A percentile compares a stretch with the other conserved stretches of the same genome.
Conservation (phyloP, 257 asterid genomes). For the Petrea volubilis region DNA sequence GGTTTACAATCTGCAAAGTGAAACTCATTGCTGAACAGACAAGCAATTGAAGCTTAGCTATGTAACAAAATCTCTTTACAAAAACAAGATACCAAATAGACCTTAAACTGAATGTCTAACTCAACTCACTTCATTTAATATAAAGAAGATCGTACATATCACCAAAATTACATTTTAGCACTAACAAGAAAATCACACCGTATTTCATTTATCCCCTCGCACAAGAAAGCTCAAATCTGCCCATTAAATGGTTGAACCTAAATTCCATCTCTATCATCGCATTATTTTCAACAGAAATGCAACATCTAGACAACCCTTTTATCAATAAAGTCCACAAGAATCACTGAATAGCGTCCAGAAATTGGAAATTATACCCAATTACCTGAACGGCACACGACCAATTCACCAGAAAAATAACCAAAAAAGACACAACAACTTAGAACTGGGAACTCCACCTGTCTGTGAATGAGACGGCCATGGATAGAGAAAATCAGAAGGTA, state of each 20-base stretch:
- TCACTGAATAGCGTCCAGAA: background rate
- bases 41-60: background rate
- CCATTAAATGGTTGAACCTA: background rate
- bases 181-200: background rate
- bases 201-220: background rate
- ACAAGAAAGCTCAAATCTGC: slow-evolving; percentile 9
- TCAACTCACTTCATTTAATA: background rate
- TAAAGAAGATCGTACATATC: background rate
- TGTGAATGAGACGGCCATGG: slow-evolving; percentile 75
- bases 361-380: background rate
- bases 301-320: background rate
- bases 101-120: background rate
- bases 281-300: background rate
- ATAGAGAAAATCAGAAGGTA: slow-evolving; percentile 71
- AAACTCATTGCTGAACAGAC: slow-evolving; percentile 6
- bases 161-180: background rate
- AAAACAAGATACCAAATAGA: background rate
- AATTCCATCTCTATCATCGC: background rate
- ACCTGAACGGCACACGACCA: background rate
- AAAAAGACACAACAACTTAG: background rate
- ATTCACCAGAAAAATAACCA: background rate
- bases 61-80: background rate
- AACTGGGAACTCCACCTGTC: slow-evolving; percentile 53
- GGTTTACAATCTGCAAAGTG: slow-evolving; percentile 63
- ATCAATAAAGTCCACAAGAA: background rate